Evolutionary conservation across 129 eudicot genomes (phyloP).

Genomic region (Lonicera japonica): DNA sequence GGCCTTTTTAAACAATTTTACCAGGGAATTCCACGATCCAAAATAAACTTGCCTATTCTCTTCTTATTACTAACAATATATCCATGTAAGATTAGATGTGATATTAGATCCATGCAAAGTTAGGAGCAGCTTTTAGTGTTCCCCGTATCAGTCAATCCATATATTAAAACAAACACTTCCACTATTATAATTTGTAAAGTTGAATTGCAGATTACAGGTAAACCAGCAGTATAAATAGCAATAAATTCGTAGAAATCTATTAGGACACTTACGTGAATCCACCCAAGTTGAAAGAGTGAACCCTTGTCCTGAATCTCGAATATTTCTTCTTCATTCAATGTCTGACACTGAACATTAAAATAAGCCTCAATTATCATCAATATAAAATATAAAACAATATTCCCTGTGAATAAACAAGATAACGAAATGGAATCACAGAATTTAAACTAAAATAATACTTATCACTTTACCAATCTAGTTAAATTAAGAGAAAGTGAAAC

Average conservation of each 20-base stretch:
- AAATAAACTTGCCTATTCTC: not conserved
- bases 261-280: slow-evolving; percentile 86
- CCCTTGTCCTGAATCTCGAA: slow-evolving; percentile 88
- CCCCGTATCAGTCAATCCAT: too few species aligned
- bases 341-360: slow-evolving; percentile 69
- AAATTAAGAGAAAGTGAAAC: not conserved
- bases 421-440: not conserved
- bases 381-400: not conserved
- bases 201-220: not conserved
- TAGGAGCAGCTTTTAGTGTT: not conserved
- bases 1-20: not conserved
- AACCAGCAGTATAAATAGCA: not conserved
- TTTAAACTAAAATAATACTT: not conserved
- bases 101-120: too few species aligned
- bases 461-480: not conserved
- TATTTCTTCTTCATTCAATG: slow-evolving; percentile 92
- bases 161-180: not conserved
- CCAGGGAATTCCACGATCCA: not conserved
- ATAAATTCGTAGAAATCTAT: slow-evolving; percentile 6
- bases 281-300: slow-evolving; percentile 87
- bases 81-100: not conserved
- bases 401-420: not conserved
- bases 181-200: not conserved
- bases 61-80: not conserved
- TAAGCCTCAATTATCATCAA: not conserved